A percentile compares a stretch with the other conserved stretches of the same genome.
Conservation (phyloP, 164 flowering plant genomes). For the Piper betle region DNA sequence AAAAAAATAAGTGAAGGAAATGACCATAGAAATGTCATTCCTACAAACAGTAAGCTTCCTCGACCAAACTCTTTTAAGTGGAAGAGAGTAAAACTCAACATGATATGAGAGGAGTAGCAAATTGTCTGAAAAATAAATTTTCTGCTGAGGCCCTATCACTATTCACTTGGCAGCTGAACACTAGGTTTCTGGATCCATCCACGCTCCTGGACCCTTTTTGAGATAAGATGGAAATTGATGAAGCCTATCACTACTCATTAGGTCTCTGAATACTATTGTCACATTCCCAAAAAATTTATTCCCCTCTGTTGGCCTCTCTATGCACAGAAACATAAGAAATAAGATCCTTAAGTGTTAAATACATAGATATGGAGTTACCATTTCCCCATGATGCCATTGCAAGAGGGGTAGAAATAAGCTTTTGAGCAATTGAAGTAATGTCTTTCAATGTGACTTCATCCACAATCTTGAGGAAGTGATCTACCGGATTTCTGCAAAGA, state of each 20-base stretch:
- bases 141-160: too few species aligned
- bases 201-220: too few species aligned
- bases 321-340: background rate
- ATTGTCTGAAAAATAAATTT: too few species aligned
- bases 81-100: too few species aligned
- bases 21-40: too few species aligned
- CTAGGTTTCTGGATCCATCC: too few species aligned
- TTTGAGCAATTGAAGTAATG: conserved; percentile 35
- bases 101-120: too few species aligned
- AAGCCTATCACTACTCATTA: background rate
- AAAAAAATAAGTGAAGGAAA: too few species aligned
- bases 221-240: too few species aligned
- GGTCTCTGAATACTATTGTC: background rate
- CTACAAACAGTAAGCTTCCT: too few species aligned
- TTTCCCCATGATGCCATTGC: conserved; percentile 92
- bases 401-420: conserved; percentile 61
- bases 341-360: background rate
- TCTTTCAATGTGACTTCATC: conserved; percentile 54
- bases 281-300: background rate
- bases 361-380: conserved; percentile 25
- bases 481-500: conserved; percentile 22
- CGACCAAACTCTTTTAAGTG: too few species aligned
- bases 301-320: background rate
- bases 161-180: too few species aligned
- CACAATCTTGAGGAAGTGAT: conserved; percentile 53